Conservation (phyloP, 371 early-diverging fungal genomes). For the Mortierella sp. region DNA sequence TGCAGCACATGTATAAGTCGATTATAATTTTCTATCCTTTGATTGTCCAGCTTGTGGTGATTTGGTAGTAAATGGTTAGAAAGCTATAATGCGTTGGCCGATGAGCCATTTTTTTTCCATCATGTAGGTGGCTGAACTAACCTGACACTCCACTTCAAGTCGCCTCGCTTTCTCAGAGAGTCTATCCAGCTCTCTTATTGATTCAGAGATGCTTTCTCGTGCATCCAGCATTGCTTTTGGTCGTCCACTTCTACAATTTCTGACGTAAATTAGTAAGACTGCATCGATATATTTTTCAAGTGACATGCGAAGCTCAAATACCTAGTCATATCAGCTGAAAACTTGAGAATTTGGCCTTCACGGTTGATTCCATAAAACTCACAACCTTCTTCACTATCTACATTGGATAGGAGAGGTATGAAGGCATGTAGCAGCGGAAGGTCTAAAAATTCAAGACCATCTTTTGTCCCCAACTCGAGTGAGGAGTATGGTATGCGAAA, state of each 20-base stretch:
- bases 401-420: neutral
- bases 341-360: constrained; percentile 22
- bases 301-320: neutral
- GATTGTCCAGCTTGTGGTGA: constrained; percentile 27
- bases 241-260: constrained; percentile 6
- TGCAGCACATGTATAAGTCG: constrained; percentile 27
- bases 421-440: constrained; percentile 16
- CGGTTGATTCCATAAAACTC: constrained; percentile 31
- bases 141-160: constrained; percentile 30
- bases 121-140: neutral
- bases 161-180: constrained; percentile 22
- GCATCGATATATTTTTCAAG: neutral
- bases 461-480: neutral
- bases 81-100: neutral
- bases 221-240: constrained; percentile 1
- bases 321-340: constrained; percentile 13
- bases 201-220: constrained; percentile 11
- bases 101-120: neutral
- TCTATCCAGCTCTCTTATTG: constrained; percentile 18
- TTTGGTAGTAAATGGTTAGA: neutral
- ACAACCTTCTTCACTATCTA: neutral
- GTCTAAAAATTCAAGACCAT: constrained; percentile 12
- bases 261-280: neutral
- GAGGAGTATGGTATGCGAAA: constrained; percentile 7
- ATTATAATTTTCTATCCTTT: constrained; percentile 29